Conservation (phyloP, 345 rosid species). For the Gossypium herbaceum region DNA sequence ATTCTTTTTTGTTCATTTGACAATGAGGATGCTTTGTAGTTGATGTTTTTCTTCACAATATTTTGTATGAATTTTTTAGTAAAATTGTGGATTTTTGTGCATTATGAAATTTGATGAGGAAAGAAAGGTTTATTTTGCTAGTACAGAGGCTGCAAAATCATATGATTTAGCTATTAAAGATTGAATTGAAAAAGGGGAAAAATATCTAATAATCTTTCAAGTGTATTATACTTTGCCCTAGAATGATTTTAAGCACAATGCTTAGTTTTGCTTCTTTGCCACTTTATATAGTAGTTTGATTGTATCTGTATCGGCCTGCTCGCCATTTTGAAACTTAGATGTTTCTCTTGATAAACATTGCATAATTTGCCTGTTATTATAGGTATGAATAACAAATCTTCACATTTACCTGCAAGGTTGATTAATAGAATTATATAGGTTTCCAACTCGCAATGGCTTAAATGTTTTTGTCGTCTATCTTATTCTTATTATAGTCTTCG, state of each 20-base stretch:
- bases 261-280: neutral
- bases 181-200: neutral
- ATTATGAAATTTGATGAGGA: neutral
- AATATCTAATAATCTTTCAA: neutral
- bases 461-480: neutral
- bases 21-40: neutral
- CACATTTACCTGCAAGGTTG: neutral
- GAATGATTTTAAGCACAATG: neutral
- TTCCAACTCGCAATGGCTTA: neutral
- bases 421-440: neutral
- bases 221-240: neutral
- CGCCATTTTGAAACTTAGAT: neutral
- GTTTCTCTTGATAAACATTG: neutral
- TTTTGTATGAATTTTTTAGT: neutral
- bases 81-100: slow-evolving; percentile 6
- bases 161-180: neutral
- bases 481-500: neutral
- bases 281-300: neutral
- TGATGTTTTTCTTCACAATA: neutral
- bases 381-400: neutral
- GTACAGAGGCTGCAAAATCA: neutral
- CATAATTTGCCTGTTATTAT: neutral
- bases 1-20: neutral
- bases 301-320: neutral
- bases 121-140: neutral